Conservation (phyloP, 352 stramenopile genomes). For the Pythium sukuiense region DNA sequence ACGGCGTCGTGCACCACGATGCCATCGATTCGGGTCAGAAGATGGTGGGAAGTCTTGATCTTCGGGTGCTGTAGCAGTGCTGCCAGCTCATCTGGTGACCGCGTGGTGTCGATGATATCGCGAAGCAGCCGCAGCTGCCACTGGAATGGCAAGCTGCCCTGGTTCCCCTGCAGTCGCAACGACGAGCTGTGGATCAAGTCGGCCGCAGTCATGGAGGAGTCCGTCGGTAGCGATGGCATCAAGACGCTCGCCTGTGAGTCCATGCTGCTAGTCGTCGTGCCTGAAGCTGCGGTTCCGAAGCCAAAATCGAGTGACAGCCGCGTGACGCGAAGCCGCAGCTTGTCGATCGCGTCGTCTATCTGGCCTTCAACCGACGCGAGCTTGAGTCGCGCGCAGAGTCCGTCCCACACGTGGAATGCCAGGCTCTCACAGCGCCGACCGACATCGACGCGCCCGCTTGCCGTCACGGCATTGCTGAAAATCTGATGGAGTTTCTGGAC, state of each 20-base stretch:
- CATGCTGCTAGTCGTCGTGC: conserved; percentile 3
- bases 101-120: conserved; percentile 29
- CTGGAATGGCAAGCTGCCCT: conserved; percentile 14
- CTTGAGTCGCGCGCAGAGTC: conserved; percentile 44
- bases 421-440: conserved; percentile 15
- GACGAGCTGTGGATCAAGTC: conserved; percentile 24
- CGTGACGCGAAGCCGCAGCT: conserved; percentile 43
- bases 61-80: conserved; percentile 49
- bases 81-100: conserved; percentile 28
- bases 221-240: conserved; percentile 13
- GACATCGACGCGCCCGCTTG: neutral
- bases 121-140: conserved; percentile 54
- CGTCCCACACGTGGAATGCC: conserved; percentile 34
- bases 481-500: conserved; percentile 37
- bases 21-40: conserved; percentile 24
- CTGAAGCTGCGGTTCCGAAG: conserved; percentile 32
- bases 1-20: conserved; percentile 9
- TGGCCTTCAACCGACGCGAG: neutral
- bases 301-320: conserved; percentile 56
- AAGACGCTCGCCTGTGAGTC: conserved; percentile 25
- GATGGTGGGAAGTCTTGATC: conserved; percentile 34
- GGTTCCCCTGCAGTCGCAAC: neutral
- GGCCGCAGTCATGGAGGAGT: conserved; percentile 17
- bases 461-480: conserved; percentile 1
- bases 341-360: conserved; percentile 17